Evolutionary conservation across 1,284 basidiomycete genomes (phyloP), one percentile per base, ranked within the genome.

Genomic region (Leccinum solheimii): DNA sequence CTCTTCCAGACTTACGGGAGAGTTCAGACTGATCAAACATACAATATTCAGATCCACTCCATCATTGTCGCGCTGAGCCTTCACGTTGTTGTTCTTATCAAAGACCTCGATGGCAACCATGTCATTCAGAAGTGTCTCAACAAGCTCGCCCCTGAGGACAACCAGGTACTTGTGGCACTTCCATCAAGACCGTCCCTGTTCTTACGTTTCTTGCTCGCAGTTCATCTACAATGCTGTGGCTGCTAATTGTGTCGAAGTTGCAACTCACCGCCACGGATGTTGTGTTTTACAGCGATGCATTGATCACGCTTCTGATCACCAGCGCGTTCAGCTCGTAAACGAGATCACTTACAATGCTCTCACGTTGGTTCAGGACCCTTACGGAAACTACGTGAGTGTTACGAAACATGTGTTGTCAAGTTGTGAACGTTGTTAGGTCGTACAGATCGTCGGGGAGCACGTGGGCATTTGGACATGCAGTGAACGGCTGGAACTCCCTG

Each of bases 221-320:
- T 99, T 99, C 80, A 99, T 99, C 73, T 99, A 99, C 81, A 98
- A 99, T 71, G 97, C 97, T 59, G 97, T 99, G 48, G 97, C 97
- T 34, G 92, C 94, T 36, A 97, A 99, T 79, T 98, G 97, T 70
- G 95, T 99, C 59, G 97, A 99, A 79, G 97, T 99, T 62, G 97
- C 97, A 14, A 99, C 97, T 54, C 97, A 99, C 75, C 94, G 97
- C 67, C 97, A 99, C 72, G 97, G 97, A 14, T 99, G 97, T 79
- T 99, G 97, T 75, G 97, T 99, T 57, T 82, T 99, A 52, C 97
- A 99, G 79, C 87, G 97, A 63, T 99, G 97, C 79, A 95, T 99
- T 69, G 97, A 99, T 76, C 97, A 99, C 73, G 97, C 97, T 2
- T 97, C 95, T 2, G 95, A 97, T 67, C 87, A 90, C 62, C 97